A percentile compares a stretch with the other conserved stretches of the same genome.
Evolutionary conservation across 805 yeast genomes (phyloP).

Genomic region (Candida tibetensis): DNA sequence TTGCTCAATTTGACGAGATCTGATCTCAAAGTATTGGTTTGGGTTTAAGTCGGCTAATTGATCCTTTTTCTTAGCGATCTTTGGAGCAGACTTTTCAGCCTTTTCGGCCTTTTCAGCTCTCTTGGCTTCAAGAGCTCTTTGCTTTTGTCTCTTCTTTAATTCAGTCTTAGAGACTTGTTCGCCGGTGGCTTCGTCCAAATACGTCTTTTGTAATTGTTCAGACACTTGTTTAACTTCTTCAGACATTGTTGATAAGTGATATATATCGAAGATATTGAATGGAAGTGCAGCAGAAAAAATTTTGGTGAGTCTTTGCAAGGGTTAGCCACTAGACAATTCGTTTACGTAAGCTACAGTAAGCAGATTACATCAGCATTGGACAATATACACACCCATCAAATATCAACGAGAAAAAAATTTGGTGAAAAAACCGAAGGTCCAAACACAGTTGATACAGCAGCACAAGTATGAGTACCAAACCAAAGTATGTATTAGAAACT

Average conservation of each 20-base stretch:
- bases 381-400: too few species aligned
- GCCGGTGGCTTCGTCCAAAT: conserved; percentile 92
- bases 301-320: conserved; percentile 3
- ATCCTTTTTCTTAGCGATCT: conserved; percentile 55
- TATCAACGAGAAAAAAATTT: background rate
- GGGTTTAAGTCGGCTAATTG: conserved; percentile 88
- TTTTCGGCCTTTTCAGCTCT: conserved; percentile 87
- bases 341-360: too few species aligned
- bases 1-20: conserved; percentile 85
- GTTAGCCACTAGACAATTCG: too few species aligned
- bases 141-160: conserved; percentile 92
- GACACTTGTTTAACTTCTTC: conserved; percentile 60
- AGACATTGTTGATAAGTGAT: conserved; percentile 25
- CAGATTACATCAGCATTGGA: too few species aligned
- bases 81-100: conserved; percentile 52
- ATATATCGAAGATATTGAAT: background rate
- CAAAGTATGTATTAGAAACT: conserved; percentile 5
- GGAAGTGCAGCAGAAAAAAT: conserved; percentile 1
- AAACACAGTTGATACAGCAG: too few species aligned
- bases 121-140: conserved; percentile 80
- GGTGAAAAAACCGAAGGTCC: background rate
- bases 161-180: conserved; percentile 96
- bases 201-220: conserved; percentile 72
- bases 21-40: conserved; percentile 88
- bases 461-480: conserved; percentile 8